phyloP scores from a whole-genome alignment of 1,284 basidiomycete species.

The Stygiomarasmius scandens region DNA sequence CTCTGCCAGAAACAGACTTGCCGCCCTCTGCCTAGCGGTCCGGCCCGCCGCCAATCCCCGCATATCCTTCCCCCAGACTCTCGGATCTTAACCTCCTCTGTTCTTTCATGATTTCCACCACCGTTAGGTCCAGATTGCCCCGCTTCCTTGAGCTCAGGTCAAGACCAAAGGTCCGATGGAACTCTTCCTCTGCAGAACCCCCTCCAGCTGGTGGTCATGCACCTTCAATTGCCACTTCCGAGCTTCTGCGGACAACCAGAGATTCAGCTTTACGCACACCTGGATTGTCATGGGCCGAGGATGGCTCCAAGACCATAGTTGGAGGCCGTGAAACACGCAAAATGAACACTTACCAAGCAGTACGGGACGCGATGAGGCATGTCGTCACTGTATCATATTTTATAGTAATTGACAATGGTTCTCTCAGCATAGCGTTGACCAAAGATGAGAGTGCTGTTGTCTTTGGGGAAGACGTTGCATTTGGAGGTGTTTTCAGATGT shows the following conservation, averaged over 20 bases:
- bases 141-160: conserved; percentile 13
- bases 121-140: conserved; percentile 19
- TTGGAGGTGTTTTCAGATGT: conserved; percentile 92
- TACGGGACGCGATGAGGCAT: conserved; percentile 87
- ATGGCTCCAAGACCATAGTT: conserved; percentile 52
- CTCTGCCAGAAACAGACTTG: not conserved
- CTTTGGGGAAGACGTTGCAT: conserved; percentile 93
- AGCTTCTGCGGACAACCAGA: conserved; percentile 61
- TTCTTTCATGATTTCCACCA: conserved; percentile 38
- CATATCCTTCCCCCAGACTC: not conserved
- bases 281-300: conserved; percentile 72
- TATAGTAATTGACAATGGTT: not conserved
- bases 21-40: not conserved
- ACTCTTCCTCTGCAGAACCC: conserved; percentile 53
- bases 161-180: conserved; percentile 41
- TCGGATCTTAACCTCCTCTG: conserved; percentile 45
- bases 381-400: conserved; percentile 10
- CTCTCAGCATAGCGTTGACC: conserved; percentile 69
- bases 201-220: conserved; percentile 76
- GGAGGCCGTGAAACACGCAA: conserved; percentile 83
- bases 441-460: conserved; percentile 88
- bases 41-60: not conserved
- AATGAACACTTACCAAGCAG: conserved; percentile 90
- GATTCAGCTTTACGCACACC: conserved; percentile 74
- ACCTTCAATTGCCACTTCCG: conserved; percentile 68